These are phyloP conservation scores for Periconia macrospinosa DNA, from an alignment of 2,329 filamentous ascomycete species.

Conservation along the genomic window DNA sequence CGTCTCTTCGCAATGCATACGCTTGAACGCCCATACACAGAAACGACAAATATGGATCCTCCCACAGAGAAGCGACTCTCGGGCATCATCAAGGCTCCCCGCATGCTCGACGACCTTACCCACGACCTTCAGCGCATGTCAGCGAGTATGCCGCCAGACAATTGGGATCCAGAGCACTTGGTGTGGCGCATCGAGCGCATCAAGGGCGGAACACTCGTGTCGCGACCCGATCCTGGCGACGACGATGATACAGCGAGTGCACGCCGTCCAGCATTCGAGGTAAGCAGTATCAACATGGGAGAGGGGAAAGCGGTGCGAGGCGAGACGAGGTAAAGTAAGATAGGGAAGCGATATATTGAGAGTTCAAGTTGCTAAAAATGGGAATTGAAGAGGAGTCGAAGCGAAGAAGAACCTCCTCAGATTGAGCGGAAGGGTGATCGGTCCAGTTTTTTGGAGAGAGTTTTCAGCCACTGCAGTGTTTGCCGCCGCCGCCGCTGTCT, in stretches of 20 bases:
- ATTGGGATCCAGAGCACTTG: conserved; percentile 7
- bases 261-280: neutral
- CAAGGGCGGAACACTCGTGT: conserved; percentile 7
- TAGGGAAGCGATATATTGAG: neutral
- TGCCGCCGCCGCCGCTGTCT: neutral
- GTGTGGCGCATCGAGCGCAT: conserved; percentile 2
- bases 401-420: neutral
- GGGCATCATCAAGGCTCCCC: conserved; percentile 6
- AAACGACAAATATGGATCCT: neutral
- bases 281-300: neutral
- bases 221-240: neutral
- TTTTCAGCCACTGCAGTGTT: neutral
- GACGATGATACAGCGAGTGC: neutral
- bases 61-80: neutral
- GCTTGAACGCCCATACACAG: neutral
- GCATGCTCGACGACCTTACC: conserved; percentile 20
- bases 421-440: no score
- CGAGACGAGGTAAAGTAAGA: no score
- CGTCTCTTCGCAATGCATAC: neutral
- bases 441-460: neutral
- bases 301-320: neutral
- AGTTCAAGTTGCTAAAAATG: neutral
- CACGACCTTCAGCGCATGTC: conserved; percentile 13
- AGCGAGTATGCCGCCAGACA: conserved; percentile 17
- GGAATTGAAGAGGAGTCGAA: conserved; percentile 5